These are phyloP conservation scores for Dothistroma pini DNA, from an alignment of 2,329 filamentous ascomycete genomes.

Conservation along the genomic window DNA sequence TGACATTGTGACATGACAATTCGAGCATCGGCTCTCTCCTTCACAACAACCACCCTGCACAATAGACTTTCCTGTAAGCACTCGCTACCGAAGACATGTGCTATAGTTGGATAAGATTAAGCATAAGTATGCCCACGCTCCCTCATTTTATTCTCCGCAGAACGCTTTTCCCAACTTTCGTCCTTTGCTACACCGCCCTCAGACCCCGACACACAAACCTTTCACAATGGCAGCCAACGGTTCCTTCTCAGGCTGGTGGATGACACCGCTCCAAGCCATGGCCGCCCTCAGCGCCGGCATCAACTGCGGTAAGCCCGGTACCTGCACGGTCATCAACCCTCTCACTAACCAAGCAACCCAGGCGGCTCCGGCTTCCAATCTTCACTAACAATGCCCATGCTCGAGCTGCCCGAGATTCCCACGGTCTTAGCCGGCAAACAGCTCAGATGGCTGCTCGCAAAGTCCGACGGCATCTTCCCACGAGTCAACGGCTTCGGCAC, in stretches of 20 bases:
- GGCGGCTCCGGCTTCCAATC: slow-evolving; percentile 34
- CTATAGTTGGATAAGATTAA: not conserved
- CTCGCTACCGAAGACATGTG: not conserved
- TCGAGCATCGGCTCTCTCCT: not conserved
- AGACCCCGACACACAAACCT: not conserved
- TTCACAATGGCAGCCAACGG: slow-evolving; percentile 26
- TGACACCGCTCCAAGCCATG: slow-evolving; percentile 31
- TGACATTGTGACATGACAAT: not conserved
- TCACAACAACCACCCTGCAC: not conserved
- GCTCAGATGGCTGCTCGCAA: slow-evolving; percentile 31
- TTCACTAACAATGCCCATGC: slow-evolving; percentile 33
- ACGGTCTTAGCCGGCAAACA: slow-evolving; percentile 27
- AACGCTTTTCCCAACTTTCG: not conserved
- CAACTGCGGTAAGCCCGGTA: slow-evolving; percentile 29
- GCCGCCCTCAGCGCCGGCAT: slow-evolving; percentile 29
- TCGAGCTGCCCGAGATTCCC: slow-evolving; percentile 26
- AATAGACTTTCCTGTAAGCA: not conserved
- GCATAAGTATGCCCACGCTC: not conserved
- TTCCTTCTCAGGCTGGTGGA: slow-evolving; percentile 27
- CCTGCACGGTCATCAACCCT: not conserved
- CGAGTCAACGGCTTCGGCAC: slow-evolving; percentile 31
- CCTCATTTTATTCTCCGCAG: not conserved
- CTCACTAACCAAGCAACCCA: slow-evolving; percentile 4
- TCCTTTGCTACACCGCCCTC: not conserved
- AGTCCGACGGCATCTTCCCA: slow-evolving; percentile 33